Percentiles rank a stretch among this genome's conserved stretches.
Evolutionary conservation across 345 rosid genomes (phyloP).

Genomic region (Litchi chinensis): DNA sequence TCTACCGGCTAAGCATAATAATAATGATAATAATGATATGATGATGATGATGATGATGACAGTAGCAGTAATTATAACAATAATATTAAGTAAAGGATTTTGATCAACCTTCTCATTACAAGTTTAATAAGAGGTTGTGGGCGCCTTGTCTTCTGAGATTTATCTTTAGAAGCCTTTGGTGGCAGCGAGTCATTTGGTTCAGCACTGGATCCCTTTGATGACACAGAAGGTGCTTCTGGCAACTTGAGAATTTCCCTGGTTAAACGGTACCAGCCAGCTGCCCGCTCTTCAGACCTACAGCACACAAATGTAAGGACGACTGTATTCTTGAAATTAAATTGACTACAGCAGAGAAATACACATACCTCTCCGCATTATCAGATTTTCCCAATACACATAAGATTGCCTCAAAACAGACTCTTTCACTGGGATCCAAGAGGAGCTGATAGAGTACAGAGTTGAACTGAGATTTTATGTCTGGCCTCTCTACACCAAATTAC

Average conservation of each 20-base stretch:
- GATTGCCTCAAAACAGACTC: conserved; percentile 98
- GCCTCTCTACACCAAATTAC: conserved; percentile 67
- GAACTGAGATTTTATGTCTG: conserved; percentile 92
- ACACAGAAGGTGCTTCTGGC: conserved; percentile 87
- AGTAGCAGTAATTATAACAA: neutral
- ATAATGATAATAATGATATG: neutral
- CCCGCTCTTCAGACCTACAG: conserved; percentile 90
- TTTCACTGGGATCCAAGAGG: conserved; percentile 95
- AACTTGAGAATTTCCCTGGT: conserved; percentile 96
- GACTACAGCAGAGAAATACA: conserved; percentile 11
- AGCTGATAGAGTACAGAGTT: conserved; percentile 93
- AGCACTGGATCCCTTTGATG: conserved; percentile 48
- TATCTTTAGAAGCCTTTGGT: conserved; percentile 68
- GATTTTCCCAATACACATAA: conserved; percentile 85
- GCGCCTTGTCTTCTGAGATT: conserved; percentile 85
- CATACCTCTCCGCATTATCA: conserved; percentile 77
- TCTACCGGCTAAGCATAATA: neutral
- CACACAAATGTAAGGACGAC: conserved; percentile 15
- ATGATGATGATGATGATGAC: too few species aligned
- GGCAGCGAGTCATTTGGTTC: conserved; percentile 45
- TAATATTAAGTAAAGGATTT: conserved; percentile 13
- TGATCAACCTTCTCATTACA: conserved; percentile 90
- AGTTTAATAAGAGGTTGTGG: conserved; percentile 96
- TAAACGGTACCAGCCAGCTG: conserved; percentile 96
- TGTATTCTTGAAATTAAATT: neutral